phyloP scores from a whole-genome alignment of 345 rosid genomes.

The Pelargonium nanum region DNA sequence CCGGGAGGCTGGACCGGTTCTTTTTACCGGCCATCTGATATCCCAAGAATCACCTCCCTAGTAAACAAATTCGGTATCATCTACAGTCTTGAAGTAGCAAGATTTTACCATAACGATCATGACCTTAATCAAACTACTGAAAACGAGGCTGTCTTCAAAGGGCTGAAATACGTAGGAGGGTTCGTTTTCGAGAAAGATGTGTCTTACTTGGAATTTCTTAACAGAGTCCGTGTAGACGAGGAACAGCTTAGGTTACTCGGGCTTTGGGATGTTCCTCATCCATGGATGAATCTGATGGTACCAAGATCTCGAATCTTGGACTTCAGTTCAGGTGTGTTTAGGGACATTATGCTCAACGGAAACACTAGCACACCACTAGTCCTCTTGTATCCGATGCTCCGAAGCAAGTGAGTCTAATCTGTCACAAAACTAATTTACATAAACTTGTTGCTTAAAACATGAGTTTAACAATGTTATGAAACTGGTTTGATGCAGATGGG shows the following conservation, averaged over 20 bases:
- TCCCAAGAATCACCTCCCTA: constrained; percentile 23
- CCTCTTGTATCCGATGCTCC: constrained; percentile 78
- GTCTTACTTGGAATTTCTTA: constrained; percentile 40
- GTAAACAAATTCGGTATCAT: constrained; percentile 26
- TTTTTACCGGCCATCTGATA: constrained; percentile 25
- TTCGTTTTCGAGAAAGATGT: constrained; percentile 23
- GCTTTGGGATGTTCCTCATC: constrained; percentile 95
- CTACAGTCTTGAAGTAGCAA: constrained; percentile 38
- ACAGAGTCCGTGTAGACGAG: constrained; percentile 69
- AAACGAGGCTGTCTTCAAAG: constrained; percentile 8
- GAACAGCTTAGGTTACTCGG: constrained; percentile 45
- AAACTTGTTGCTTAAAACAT: no score
- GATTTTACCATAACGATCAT: constrained; percentile 24
- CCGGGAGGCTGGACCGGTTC: constrained; percentile 40
- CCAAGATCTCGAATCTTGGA: constrained; percentile 56
- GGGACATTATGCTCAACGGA: constrained; percentile 46
- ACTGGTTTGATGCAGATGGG: constrained; percentile 47
- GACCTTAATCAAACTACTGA: not conserved
- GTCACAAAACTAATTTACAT: not conserved
- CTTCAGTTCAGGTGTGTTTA: constrained; percentile 61
- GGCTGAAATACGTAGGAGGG: constrained; percentile 14
- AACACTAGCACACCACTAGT: constrained; percentile 55
- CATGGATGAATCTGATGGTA: constrained; percentile 83
- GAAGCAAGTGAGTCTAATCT: constrained; percentile 43
- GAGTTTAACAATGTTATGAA: no score